A percentile compares a stretch with the other conserved stretches of the same genome.
Evolutionary conservation across 1,284 basidiomycete species (phyloP).

Genomic region (Marasmius fiardii): DNA sequence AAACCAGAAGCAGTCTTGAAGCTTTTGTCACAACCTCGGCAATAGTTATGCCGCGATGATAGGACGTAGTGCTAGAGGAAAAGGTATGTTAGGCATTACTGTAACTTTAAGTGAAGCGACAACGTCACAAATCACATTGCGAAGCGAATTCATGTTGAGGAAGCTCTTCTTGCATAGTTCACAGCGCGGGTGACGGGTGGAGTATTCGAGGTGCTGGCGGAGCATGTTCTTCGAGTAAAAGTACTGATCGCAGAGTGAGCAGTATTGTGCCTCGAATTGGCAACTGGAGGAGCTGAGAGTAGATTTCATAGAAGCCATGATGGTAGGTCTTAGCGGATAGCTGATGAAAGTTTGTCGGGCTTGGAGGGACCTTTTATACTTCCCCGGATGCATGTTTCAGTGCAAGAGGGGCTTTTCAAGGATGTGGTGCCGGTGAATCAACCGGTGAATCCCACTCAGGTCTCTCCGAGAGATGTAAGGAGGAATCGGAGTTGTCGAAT

Average conservation of each 20-base stretch:
- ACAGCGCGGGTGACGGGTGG: constrained; percentile 6
- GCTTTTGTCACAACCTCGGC: constrained; percentile 2
- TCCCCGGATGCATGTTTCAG: background rate
- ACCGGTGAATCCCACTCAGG: background rate
- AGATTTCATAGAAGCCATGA: constrained; percentile 2
- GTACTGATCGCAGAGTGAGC: constrained; percentile 9
- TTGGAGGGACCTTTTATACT: no score
- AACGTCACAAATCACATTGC: no score
- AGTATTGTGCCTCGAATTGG: constrained; percentile 4
- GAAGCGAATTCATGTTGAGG: constrained; percentile 9
- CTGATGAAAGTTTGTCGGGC: background rate
- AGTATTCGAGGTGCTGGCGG: background rate
- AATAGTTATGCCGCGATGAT: constrained; percentile 7
- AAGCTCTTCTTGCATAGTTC: constrained; percentile 9
- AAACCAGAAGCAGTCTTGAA: constrained; percentile 4
- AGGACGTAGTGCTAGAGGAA: constrained; percentile 5
- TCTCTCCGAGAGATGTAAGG: background rate
- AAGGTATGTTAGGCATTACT: background rate
- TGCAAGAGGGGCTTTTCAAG: background rate
- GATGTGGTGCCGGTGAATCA: background rate
- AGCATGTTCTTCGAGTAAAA: background rate
- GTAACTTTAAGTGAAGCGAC: no score
- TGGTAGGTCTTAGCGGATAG: background rate
- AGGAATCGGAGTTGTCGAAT: background rate
- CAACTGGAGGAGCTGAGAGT: background rate